Conservation (phyloP, 208 protist species). For the Blechomonas ayalai region DNA sequence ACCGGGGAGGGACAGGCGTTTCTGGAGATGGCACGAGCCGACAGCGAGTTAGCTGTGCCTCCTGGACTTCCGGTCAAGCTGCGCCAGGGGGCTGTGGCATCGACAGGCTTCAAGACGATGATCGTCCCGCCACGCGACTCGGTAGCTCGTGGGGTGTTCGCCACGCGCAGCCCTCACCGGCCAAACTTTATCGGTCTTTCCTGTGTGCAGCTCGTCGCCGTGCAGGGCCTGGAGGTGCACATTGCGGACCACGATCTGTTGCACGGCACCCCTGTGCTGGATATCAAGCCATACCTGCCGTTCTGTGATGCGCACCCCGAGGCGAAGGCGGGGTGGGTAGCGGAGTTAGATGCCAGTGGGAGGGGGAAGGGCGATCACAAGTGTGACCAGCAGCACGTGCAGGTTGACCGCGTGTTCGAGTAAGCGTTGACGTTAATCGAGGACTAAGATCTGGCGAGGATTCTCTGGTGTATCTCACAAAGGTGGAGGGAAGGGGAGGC, state of each 20-base stretch:
- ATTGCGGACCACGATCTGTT: constrained; percentile 93
- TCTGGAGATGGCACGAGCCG: constrained; percentile 6
- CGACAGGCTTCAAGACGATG: constrained; percentile 76
- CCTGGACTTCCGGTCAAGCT: constrained; percentile 1
- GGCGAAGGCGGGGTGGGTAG: constrained; percentile 75
- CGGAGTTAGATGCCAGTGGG: constrained; percentile 62
- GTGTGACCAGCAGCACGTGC: constrained; percentile 32
- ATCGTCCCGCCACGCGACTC: constrained; percentile 78
- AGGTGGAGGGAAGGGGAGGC: too few species aligned
- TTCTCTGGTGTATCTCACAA: too few species aligned
- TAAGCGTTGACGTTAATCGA: background rate
- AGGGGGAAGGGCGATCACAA: constrained; percentile 71
- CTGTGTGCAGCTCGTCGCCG: constrained; percentile 70
- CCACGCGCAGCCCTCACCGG: constrained; percentile 87
- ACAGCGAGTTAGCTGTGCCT: background rate
- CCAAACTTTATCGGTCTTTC: constrained; percentile 90
- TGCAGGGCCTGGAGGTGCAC: constrained; percentile 74
- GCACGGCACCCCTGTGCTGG: constrained; percentile 94
- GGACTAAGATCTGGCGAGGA: too few species aligned
- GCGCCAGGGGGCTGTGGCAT: constrained; percentile 48
- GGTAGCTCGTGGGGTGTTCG: constrained; percentile 80
- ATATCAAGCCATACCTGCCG: constrained; percentile 95
- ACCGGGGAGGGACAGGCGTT: constrained; percentile 46
- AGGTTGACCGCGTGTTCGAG: constrained; percentile 56
- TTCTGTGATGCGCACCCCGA: constrained; percentile 82